Evolutionary conservation across 2,329 filamentous ascomycete genomes (phyloP), one percentile per base, ranked within the genome.

Genomic region (Aspergillus japonicus): DNA sequence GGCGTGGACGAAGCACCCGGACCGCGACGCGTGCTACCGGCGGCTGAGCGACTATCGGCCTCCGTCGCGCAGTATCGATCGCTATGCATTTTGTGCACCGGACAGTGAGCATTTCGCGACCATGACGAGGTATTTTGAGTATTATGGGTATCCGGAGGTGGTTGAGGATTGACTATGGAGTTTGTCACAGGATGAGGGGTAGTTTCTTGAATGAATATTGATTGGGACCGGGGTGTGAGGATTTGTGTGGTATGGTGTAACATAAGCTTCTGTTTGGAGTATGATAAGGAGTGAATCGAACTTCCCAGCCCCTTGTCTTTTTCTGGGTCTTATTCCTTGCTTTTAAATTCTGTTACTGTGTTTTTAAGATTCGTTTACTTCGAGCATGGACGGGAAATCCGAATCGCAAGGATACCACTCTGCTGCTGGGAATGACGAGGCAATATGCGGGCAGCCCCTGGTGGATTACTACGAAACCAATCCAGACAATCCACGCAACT

Each of bases 1-100:
- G 0, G 50, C 56, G 23, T 58, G 56, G 56, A 50, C 50, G 19
- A 47, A 58, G 21, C 39, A 29, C 7, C 56, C 56, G n/a, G 50
- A 58, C 5, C 56, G 56, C 5, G 48, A 58, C 35, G 56, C 56
- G 0, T 58, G 56, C 50, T 58, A 58, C 19, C 42, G 42, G 24
- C 56, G 56, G 11, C 10, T 54, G 44, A 54, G 16, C 24, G 50
- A 54, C 14, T 33, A 50, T 19, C 33, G 39, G 26, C 50, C 50
- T 16, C 33, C 39, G 26, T n/a, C 48, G 23, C 50, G 39, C n/a
- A 54, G 50, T 42, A 54, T 54, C 14, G 50, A 54, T 50, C 50
- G 56, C 12, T 54, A 58, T 31, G 56, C 50, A 2, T 58, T 50
- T 42, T 58, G 56, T 33, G 42, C 50, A 2, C 24, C 16, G 14